Base-by-base conservation (phyloP, 129 eudicot species). In the Gnaphalium uliginosum region DNA sequence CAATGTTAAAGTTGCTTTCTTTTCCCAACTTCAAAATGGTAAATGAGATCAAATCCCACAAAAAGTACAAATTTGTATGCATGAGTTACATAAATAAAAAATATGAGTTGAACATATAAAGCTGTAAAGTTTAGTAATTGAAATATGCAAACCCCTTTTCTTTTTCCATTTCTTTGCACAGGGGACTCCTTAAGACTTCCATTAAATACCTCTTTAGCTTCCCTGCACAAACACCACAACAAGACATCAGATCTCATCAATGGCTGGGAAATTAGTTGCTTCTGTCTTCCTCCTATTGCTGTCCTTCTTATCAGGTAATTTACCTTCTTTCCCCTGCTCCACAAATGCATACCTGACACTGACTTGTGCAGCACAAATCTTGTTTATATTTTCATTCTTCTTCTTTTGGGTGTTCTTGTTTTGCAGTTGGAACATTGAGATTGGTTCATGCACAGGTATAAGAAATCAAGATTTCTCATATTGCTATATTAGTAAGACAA, bases 391-490 rank as follows among this genome's bases (percentile, higher is more conserved):
- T 18, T 66, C 39, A 17, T 48, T 54, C 30, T 23, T 30, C 24
- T 19, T 57, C 43, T 23, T 75, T 37, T 66, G 51, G 23, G 2
- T 33, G 4, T 32, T 59, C 43, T 78, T 41, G 75, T 76, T 70
- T 17, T 78, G 84, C 84, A 84, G 91, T 58, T 82, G 86, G 85
- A 64, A 84, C 70, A 73, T 27, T 83, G 51, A 76, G 74, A 73
- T 39, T 27, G 63, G 81, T 67, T 60, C 75, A 87, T 62, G 88
- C 72, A 81, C 92, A 85, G 89, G 96, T 89, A 85, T 77, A 51
- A 72, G n/a, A 32, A 76, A 76, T 30, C 46, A 22, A 14, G 18
- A 21, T 39, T 62, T 32, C 68, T 13, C 41, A 56, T 27, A 54
- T 5, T 13, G 63, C 32, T 65, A 70, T 66, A 23, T 59, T 13